Base-by-base conservation (phyloP, 2,329 filamentous ascomycete genomes). In the Gyromitra esculenta region DNA sequence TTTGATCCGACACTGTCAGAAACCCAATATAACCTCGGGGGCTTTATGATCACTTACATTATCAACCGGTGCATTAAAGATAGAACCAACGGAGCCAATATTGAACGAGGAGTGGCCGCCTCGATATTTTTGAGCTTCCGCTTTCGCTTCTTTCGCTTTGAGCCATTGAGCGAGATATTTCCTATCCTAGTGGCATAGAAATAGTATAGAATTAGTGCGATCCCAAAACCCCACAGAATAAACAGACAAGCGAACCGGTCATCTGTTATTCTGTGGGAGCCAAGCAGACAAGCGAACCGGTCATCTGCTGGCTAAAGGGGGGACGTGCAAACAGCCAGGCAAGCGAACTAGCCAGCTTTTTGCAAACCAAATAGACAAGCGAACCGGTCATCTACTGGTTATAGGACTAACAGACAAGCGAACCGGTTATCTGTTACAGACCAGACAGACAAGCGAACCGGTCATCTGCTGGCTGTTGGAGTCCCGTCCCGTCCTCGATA, bases 221-320 rank as follows among this genome's bases (percentile, higher is more conserved):
- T 37, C 35, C 60, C 25, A 11, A 73, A 66, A 37, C 31, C 69
- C 69, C 69, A 73, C 69, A 66, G 21, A 48, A 41, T 39, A 56
- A 18, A 57, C 69, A 64, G 69, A 73, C 69, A 48, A 73, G 69
- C 69, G 48, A 73, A 66, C 69, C 62, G 69, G 60, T 73, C 60
- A 73, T 73, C 69, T 37, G 50, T 57, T 7, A 21, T 18, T 50
- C 60, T 41, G 69, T 66, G 37, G 50, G 60, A 50, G n/a, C 48
- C 62, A 31, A 59, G 69, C 39, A 72, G 69, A 72, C 50, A n/a
- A 73, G 69, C 69, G 39, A 66, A 66, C 69, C 62, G 69, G 60
- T 73, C 41, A 48, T 73, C 69, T 63, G 37, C 65, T 39, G 31
- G 60, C 50, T 35, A 59, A 54, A 15, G 63, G 31, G 2, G 31